Evolutionary conservation across 768 basidiomycete species (phyloP).

Genomic region (Boletellus ananas): DNA sequence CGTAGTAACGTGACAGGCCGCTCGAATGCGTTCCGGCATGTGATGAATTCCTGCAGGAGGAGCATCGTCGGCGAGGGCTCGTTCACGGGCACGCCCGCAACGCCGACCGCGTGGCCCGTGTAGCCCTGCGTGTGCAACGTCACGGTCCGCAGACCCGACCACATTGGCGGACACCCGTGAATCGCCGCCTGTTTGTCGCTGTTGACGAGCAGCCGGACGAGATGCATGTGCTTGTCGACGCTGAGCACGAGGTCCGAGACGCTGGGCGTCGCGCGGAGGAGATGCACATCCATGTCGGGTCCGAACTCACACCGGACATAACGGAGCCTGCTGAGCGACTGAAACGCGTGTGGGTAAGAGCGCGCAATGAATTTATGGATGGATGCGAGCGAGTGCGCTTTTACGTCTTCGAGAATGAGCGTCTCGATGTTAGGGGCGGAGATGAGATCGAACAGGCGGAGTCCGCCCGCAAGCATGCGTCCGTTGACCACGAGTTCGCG

Average conservation of each 20-base stretch:
- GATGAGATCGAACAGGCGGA: slow-evolving; percentile 31
- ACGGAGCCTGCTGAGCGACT: slow-evolving; percentile 24
- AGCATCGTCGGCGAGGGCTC: slow-evolving; percentile 30
- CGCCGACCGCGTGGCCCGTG: slow-evolving; percentile 14
- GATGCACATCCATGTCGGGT: slow-evolving; percentile 29
- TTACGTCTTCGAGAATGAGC: slow-evolving; percentile 31
- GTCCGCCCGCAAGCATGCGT: slow-evolving; percentile 25
- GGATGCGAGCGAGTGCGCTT: slow-evolving; percentile 20
- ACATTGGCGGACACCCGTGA: slow-evolving; percentile 27
- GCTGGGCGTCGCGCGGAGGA: slow-evolving; percentile 31
- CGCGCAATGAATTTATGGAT: slow-evolving; percentile 28
- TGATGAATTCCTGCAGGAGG: slow-evolving; percentile 26
- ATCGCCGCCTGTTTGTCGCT: slow-evolving; percentile 33
- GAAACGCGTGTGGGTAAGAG: slow-evolving; percentile 28
- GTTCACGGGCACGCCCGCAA: slow-evolving; percentile 22
- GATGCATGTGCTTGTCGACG: slow-evolving; percentile 28
- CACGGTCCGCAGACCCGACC: slow-evolving; percentile 22
- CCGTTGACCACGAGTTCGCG: slow-evolving; percentile 32
- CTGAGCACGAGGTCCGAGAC: slow-evolving; percentile 31
- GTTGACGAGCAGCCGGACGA: slow-evolving; percentile 30
- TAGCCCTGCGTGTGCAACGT: slow-evolving; percentile 32
- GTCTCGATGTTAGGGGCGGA: slow-evolving; percentile 31
- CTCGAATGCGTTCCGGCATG: slow-evolving; percentile 18
- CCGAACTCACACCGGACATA: slow-evolving; percentile 32
- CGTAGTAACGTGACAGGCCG: slow-evolving; percentile 20